Conservation (phyloP, 176 grass and related monocot genomes). For the Olyra latifolia region DNA sequence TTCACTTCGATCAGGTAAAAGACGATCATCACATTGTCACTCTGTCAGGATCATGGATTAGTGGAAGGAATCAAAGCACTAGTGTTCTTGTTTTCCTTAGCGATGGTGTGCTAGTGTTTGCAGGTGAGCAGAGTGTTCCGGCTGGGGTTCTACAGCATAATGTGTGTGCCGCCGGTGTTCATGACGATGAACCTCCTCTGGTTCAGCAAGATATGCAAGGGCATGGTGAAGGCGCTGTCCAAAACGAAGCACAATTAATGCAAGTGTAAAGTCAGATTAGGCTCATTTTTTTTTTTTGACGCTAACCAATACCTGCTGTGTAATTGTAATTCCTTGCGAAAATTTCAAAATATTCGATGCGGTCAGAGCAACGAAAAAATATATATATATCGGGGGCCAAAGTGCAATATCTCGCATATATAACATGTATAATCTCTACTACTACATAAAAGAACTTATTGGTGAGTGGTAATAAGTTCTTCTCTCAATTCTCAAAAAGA, state of each 20-base stretch:
- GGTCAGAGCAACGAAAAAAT: too few relatives aligned
- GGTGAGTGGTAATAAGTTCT: too few relatives aligned
- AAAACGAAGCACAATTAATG: conserved; percentile 13
- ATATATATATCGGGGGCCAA: too few relatives aligned
- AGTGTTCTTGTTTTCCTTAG: background rate
- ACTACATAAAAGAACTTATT: too few relatives aligned
- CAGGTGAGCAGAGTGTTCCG: conserved; percentile 65
- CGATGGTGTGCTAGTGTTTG: background rate
- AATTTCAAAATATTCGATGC: too few relatives aligned
- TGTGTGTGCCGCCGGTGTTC: conserved; percentile 41
- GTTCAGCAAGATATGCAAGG: conserved; percentile 79
- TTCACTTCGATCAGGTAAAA: conserved; percentile 70
- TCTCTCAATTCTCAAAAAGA: too few relatives aligned
- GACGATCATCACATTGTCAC: background rate
- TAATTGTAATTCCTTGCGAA: background rate
- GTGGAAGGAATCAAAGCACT: background rate
- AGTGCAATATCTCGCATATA: too few relatives aligned
- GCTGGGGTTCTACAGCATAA: conserved; percentile 56
- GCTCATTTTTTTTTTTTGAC: background rate
- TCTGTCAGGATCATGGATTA: background rate
- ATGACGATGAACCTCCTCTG: conserved; percentile 70
- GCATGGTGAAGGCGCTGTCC: conserved; percentile 62
- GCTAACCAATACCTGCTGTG: background rate
- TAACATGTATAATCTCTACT: too few relatives aligned
- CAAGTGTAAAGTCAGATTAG: conserved; percentile 19